A percentile compares a stretch with the other conserved stretches of the same genome.
Evolutionary conservation across 768 basidiomycete species (phyloP).

Genomic region (Collybiopsis luxurians): DNA sequence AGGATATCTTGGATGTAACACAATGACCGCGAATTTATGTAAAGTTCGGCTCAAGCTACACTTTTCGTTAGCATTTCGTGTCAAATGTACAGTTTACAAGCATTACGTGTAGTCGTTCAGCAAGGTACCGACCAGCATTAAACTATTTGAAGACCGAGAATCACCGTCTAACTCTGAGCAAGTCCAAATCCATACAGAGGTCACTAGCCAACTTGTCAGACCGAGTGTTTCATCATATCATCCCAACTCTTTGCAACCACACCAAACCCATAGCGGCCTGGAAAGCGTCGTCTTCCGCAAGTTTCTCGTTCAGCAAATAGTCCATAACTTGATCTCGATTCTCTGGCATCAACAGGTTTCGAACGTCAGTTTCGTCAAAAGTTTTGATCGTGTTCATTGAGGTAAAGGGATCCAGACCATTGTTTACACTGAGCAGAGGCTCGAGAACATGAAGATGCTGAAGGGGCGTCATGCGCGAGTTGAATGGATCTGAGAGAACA

Average conservation of each 20-base stretch:
- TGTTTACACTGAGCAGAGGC: slow-evolving; percentile 13
- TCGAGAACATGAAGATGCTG: slow-evolving; percentile 33
- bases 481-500: background rate
- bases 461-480: slow-evolving; percentile 17
- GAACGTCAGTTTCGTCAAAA: background rate
- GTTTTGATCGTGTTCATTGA: background rate
- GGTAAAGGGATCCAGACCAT: background rate
- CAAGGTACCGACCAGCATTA: no score
- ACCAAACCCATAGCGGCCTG: slow-evolving; percentile 48
- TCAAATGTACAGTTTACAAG: no score
- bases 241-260: slow-evolving; percentile 19
- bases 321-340: slow-evolving; percentile 18
- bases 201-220: background rate
- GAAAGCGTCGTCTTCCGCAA: slow-evolving; percentile 37
- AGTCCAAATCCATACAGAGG: no score
- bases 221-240: background rate
- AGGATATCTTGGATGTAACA: no score
- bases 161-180: no score
- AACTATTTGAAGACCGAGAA: no score
- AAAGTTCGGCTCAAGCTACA: no score
- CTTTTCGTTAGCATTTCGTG: no score
- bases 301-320: slow-evolving; percentile 30
- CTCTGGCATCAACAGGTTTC: background rate
- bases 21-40: no score
- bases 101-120: no score